These are phyloP conservation scores for Tylopilus plumbeoviolaceoides DNA, from an alignment of 768 basidiomycete genomes.

Conservation along the genomic window DNA sequence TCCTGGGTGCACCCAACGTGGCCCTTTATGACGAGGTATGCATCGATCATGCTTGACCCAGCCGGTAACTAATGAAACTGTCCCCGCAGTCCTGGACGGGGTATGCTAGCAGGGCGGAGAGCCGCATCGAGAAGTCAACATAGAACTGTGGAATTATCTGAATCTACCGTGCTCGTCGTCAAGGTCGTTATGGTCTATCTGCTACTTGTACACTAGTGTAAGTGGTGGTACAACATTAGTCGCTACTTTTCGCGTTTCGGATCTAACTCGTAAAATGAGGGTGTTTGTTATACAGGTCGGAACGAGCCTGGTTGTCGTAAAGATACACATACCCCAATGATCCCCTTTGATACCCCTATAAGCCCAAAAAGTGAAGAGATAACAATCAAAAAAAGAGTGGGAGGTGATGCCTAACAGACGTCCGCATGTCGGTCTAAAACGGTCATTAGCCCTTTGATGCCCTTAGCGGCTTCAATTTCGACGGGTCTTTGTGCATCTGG, in stretches of 20 bases:
- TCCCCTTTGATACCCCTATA: slow-evolving; percentile 12
- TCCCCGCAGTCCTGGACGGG: slow-evolving; percentile 87
- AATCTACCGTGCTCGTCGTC: neutral
- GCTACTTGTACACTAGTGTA: slow-evolving; percentile 19
- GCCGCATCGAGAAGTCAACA: slow-evolving; percentile 59
- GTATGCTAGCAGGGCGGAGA: slow-evolving; percentile 74
- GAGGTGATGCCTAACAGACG: slow-evolving; percentile 16
- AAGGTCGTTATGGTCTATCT: slow-evolving; percentile 6
- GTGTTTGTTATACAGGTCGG: slow-evolving; percentile 16
- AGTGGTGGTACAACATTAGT: slow-evolving; percentile 30
- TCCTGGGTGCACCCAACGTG: slow-evolving; percentile 56
- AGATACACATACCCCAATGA: slow-evolving; percentile 21
- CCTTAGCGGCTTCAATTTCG: slow-evolving; percentile 32
- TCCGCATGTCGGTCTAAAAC: slow-evolving; percentile 32
- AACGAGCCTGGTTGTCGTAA: slow-evolving; percentile 7
- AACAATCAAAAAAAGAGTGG: neutral
- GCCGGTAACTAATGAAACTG: slow-evolving; percentile 15
- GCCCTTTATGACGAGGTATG: slow-evolving; percentile 93
- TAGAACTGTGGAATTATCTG: slow-evolving; percentile 9
- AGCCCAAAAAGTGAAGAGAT: slow-evolving; percentile 9
- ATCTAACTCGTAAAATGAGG: slow-evolving; percentile 5
- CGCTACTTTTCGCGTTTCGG: slow-evolving; percentile 5
- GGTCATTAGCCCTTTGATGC: slow-evolving; percentile 36
- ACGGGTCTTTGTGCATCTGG: slow-evolving; percentile 38
- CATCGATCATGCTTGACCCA: slow-evolving; percentile 6